Base-by-base conservation (phyloP, 2,329 filamentous ascomycete genomes). In the Sporothrix schenckii region DNA sequence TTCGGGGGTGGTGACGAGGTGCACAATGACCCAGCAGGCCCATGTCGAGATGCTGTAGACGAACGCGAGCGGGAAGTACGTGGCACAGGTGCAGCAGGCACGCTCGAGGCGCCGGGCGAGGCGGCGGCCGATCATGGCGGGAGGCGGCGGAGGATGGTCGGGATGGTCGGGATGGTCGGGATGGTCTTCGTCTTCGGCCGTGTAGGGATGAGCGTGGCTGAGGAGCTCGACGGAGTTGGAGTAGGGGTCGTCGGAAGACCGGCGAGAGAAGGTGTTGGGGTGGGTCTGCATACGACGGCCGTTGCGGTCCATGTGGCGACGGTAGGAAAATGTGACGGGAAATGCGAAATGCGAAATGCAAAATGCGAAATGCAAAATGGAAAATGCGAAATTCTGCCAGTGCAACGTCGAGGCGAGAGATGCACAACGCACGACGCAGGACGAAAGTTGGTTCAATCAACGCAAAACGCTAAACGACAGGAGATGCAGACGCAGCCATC, bases 41-140 rank as follows among this genome's bases (percentile, higher is more conserved):
- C 95, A 99, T 13, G 91, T 91, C n/a, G 93, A 94, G 74, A 97
- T 80, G 70, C 91, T 87, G 77, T 97, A 97, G 71, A 98, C 92
- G 78, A 98, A 97, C 39, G 83, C 83, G 21, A 98, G 85, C n/a
- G 94, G 94, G 75, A 97, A 92, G 80, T 93, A 97, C 34, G 88
- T 92, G 68, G 91, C 85, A 72, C 89, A 87, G 56, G 85, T 83
- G 82, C 94, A 98, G 84, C 93, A 97, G 77, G 88, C 90, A 66
- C 93, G 91, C 84, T 97, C 94, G 76, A 92, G 69, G 78, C 86
- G 88, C 74, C 91, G 86, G 65, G 88, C 90, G 83, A 88, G 91
- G 76, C 87, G 84, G 75, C 86, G 86, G 77, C 83, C 80, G 85
- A 88, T 88, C 72, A 75, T 78, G 71, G 24, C 44, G 50, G 69